phyloP scores from a whole-genome alignment of 2,329 filamentous ascomycete species.

The Pyrenophora tritici-repentis region DNA sequence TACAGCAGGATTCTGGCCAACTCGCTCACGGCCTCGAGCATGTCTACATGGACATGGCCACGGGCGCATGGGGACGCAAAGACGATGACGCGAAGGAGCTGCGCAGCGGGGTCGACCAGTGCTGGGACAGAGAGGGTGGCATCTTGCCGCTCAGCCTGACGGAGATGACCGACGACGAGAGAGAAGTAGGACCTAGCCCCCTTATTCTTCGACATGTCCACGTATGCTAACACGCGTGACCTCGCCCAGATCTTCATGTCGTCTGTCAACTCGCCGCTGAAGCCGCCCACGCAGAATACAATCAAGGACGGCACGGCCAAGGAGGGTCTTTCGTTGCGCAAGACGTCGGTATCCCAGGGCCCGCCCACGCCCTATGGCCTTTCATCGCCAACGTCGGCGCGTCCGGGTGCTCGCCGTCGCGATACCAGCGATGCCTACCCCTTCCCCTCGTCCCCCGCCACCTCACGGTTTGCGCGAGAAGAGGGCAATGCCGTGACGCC shows the following conservation, averaged over 20 bases:
- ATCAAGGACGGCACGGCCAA: conserved; percentile 65
- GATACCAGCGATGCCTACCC: conserved; percentile 77
- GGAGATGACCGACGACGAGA: conserved; percentile 71
- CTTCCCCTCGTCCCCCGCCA: conserved; percentile 64
- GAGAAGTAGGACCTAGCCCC: conserved; percentile 57
- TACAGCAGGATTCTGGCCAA: conserved; percentile 58
- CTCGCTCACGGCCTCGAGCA: conserved; percentile 66
- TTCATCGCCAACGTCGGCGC: conserved; percentile 72
- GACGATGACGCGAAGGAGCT: conserved; percentile 70
- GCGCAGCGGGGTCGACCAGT: conserved; percentile 83
- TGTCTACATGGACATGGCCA: conserved; percentile 76
- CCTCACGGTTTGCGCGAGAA: conserved; percentile 65
- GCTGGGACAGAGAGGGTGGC: conserved; percentile 79
- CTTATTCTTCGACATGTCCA: conserved; percentile 1
- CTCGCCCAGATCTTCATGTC: conserved; percentile 71
- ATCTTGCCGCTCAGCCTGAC: conserved; percentile 73
- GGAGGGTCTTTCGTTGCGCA: conserved; percentile 69
- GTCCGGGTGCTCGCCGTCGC: conserved; percentile 78
- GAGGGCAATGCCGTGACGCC: conserved; percentile 66
- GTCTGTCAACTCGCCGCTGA: conserved; percentile 93
- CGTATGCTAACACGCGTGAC: conserved; percentile 19
- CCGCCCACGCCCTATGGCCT: conserved; percentile 68
- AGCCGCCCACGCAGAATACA: conserved; percentile 72
- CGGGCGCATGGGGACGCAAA: conserved; percentile 84
- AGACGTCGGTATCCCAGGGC: conserved; percentile 79